These are phyloP conservation scores for Diplodia sapinea DNA, from an alignment of 2,329 filamentous ascomycete genomes.

Conservation along the genomic window DNA sequence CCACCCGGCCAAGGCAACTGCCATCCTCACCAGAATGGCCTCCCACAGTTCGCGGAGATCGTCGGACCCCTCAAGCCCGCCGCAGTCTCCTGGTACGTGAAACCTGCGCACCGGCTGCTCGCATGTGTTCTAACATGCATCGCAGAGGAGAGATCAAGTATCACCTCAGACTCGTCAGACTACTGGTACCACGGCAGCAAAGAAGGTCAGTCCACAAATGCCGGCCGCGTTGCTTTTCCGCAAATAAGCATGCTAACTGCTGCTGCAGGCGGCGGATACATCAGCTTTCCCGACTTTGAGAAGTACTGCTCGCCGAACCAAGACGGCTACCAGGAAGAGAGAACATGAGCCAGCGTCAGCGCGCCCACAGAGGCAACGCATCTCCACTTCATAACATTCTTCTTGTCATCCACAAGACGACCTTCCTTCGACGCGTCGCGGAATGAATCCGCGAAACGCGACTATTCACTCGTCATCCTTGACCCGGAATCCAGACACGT, in stretches of 20 bases:
- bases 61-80: conserved; percentile 22
- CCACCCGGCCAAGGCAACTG: conserved; percentile 49
- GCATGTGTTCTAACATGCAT: conserved; percentile 18
- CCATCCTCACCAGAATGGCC: conserved; percentile 52
- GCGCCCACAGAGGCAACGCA: background rate
- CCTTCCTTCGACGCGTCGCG: conserved; percentile 24
- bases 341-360: background rate
- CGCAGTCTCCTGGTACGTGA: conserved; percentile 31
- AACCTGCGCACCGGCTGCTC: background rate
- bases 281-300: conserved; percentile 77
- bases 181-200: conserved; percentile 46
- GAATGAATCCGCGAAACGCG: conserved; percentile 13
- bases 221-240: background rate
- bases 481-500: conserved; percentile 23
- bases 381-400: background rate
- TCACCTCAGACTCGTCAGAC: conserved; percentile 47
- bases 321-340: conserved; percentile 28
- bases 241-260: conserved; percentile 42
- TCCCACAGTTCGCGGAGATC: conserved; percentile 50
- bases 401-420: conserved; percentile 3
- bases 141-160: conserved; percentile 39
- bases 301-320: conserved; percentile 56
- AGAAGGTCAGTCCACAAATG: conserved; percentile 42
- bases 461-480: conserved; percentile 21
- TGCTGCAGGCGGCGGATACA: conserved; percentile 54